Evolutionary conservation across 148 eudicot species (phyloP).

Genomic region (Euryodendron excelsum): DNA sequence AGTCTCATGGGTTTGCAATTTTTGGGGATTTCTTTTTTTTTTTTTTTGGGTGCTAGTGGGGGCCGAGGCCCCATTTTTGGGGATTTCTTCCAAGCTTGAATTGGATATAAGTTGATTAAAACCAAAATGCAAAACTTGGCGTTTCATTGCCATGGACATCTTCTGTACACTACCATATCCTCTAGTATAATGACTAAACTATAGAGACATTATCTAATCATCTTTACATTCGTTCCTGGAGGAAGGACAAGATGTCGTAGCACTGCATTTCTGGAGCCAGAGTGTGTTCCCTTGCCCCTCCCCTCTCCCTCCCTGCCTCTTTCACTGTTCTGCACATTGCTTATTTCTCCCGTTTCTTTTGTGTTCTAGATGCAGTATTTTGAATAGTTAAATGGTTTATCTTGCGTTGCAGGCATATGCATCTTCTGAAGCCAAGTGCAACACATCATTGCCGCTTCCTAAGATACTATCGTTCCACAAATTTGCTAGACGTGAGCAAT

Average conservation of each 20-base stretch:
- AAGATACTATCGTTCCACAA: constrained; percentile 95
- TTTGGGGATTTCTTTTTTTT: background rate
- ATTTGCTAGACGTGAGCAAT: constrained; percentile 87
- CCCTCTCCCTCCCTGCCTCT: background rate
- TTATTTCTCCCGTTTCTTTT: background rate
- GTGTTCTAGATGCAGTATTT: constrained; percentile 4
- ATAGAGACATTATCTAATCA: background rate
- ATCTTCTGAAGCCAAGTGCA: constrained; percentile 65
- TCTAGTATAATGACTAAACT: background rate
- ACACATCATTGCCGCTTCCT: constrained; percentile 61
- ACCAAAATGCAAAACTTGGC: background rate
- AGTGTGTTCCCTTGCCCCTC: background rate
- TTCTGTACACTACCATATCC: background rate
- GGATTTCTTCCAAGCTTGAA: background rate
- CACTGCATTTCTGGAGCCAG: background rate
- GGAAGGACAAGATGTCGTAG: background rate
- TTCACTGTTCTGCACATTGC: background rate
- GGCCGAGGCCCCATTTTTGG: background rate
- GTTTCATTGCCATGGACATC: background rate
- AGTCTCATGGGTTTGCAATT: background rate
- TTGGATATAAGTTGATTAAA: background rate
- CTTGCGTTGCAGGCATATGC: constrained; percentile 73
- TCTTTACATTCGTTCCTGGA: background rate
- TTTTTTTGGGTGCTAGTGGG: background rate
- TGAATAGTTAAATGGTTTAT: constrained; percentile 3